These are phyloP conservation scores for Crithidia sp. DNA, from an alignment of 208 protist species.

Conservation along the genomic window DNA sequence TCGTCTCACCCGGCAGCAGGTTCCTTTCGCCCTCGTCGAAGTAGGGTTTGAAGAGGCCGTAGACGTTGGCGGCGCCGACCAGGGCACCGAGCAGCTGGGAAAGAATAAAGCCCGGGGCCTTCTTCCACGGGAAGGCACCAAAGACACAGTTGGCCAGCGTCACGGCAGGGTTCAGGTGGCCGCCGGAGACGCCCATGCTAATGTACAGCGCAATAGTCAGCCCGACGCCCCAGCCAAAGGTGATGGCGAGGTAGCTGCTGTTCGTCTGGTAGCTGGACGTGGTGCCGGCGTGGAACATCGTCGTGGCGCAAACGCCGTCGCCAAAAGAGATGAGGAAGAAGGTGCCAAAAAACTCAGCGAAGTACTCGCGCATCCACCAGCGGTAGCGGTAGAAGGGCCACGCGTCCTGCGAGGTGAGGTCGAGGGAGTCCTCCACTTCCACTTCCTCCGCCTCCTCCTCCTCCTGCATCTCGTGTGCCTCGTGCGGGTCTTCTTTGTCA, in stretches of 20 bases:
- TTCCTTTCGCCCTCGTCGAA: conserved; percentile 27
- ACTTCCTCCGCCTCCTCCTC: conserved; percentile 6
- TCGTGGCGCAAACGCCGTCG: conserved; percentile 40
- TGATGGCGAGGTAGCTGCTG: conserved; percentile 33
- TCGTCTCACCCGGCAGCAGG: conserved; percentile 25
- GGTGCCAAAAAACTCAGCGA: conserved; percentile 60
- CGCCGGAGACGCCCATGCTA: conserved; percentile 51
- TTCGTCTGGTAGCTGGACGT: conserved; percentile 17
- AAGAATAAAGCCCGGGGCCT: conserved; percentile 49
- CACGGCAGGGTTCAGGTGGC: conserved; percentile 61
- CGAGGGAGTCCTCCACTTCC: neutral
- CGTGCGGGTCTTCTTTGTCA: conserved; percentile 13
- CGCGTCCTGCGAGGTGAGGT: conserved; percentile 20
- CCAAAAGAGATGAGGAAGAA: conserved; percentile 59
- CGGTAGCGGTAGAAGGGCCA: conserved; percentile 48
- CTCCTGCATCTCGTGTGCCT: conserved; percentile 1
- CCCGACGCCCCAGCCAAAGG: conserved; percentile 51
- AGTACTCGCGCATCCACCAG: conserved; percentile 44
- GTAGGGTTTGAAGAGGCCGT: conserved; percentile 39
- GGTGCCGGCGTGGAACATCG: conserved; percentile 16
- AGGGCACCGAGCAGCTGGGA: conserved; percentile 53
- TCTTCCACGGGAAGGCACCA: conserved; percentile 47
- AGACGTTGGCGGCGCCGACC: conserved; percentile 41
- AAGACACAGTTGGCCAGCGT: conserved; percentile 52
- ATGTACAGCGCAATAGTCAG: conserved; percentile 48